Evolutionary conservation across 441 rosid genomes (phyloP).

Genomic region (Gossypium trilobum): DNA sequence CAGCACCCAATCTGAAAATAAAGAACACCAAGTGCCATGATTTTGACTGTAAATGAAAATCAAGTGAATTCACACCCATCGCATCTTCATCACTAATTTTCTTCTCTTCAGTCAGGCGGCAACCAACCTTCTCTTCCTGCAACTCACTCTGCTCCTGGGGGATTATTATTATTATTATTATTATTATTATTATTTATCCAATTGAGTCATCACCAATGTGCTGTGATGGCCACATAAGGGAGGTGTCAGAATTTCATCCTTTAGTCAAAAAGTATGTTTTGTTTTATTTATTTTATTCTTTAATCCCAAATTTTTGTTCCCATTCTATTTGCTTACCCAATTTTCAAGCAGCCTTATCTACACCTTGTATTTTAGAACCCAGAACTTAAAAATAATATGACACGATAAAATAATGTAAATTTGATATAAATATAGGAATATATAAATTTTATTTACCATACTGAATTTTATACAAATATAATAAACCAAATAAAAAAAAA

Average conservation of each 20-base stretch:
- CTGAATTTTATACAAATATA: background rate
- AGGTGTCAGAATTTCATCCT: conserved; percentile 7
- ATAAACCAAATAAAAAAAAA: background rate
- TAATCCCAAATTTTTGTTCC: background rate
- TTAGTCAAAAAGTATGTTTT: background rate
- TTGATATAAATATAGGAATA: background rate
- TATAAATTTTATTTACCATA: background rate
- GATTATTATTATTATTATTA: too few relatives aligned
- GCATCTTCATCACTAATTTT: too few relatives aligned
- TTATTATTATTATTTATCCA: background rate
- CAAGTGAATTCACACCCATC: too few relatives aligned
- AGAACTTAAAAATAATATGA: background rate
- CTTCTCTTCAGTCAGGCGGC: too few relatives aligned
- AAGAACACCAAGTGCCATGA: too few relatives aligned
- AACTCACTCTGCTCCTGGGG: too few relatives aligned
- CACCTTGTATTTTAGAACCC: background rate
- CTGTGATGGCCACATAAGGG: background rate
- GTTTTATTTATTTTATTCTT: background rate
- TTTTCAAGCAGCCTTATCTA: background rate
- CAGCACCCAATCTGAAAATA: too few relatives aligned
- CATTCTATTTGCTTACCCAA: background rate
- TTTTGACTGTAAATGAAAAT: too few relatives aligned
- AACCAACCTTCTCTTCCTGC: too few relatives aligned
- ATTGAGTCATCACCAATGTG: background rate
- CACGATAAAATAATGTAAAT: background rate